These are phyloP conservation scores for Podospora pseudocomata DNA, from an alignment of 495 filamentous ascomycete species.

Conservation along the genomic window DNA sequence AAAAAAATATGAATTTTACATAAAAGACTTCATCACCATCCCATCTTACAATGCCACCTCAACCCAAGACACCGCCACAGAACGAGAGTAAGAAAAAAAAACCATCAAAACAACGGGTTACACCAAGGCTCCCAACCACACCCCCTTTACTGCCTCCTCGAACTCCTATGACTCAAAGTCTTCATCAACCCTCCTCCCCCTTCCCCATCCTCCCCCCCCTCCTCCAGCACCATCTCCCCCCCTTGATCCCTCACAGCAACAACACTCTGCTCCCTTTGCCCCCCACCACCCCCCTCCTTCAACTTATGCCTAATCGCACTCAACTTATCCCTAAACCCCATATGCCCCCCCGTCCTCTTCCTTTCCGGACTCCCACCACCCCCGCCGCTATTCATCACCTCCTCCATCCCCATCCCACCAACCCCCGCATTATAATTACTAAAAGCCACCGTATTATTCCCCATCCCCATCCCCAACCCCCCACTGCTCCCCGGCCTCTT, in stretches of 20 bases:
- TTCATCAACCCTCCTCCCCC: conserved; percentile 19
- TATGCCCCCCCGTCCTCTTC: conserved; percentile 26
- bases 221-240: conserved; percentile 3
- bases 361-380: conserved; percentile 12
- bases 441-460: neutral
- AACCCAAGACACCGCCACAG: neutral
- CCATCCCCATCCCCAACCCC: conserved; percentile 8
- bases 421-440: neutral
- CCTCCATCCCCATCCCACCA: neutral
- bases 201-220: conserved; percentile 2
- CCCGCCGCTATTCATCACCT: neutral
- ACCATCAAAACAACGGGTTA: neutral
- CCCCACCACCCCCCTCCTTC: conserved; percentile 33
- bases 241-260: neutral
- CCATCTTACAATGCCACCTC: no score
- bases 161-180: conserved; percentile 16
- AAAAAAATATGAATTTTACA: no score
- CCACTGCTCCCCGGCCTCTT: conserved; percentile 24
- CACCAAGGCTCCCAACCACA: neutral
- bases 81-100: conserved; percentile 2
- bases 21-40: no score
- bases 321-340: conserved; percentile 38
- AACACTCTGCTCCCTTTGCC: neutral
- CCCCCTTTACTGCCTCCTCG: neutral
- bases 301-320: conserved; percentile 37